Base-by-base conservation (phyloP, 257 asterid species). In the Nicotiana otophora region DNA sequence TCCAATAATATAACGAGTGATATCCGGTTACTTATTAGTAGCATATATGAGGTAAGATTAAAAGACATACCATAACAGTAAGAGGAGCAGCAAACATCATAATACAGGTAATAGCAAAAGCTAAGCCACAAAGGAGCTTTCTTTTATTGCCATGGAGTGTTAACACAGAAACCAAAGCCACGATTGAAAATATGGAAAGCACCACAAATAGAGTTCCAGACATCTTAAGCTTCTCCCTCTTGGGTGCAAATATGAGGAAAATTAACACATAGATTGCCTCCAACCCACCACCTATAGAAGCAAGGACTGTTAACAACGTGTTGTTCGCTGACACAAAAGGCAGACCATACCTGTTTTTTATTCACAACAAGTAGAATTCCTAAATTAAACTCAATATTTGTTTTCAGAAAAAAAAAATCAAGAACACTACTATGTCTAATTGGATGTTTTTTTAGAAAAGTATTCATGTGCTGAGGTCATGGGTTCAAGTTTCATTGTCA, bases 11-110 rank as follows among this genome's bases (percentile, higher is more conserved):
- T 23, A 23, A 23, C 26, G 26, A 23, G 26, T 23, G 26, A 23
- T 23, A 23, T 23, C 26, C 26, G 26, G 26, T 23, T 23, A 23
- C 26, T 23, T 23, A 23, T 23, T 23, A 23, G 26, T 23, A 23
- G 26, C 1, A 23, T 31, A 31, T 31, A 31, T 31, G 33, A 31
- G 0, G 39, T 36, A 48, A 80, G 5, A 26, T 36, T 19, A 12
- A 28, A 10, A 60, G 67, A 65, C 89, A 82, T 87, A 95, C 98
- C 93, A 93, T 91, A 67, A 91, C 74, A 0, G 98, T 89, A 1
- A 95, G 69, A 31, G 99, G 99, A 5, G 99, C 90, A 53, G 91
- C 99, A 82, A 93, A 95, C 98, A 95, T 95, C 0, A 91, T 63
- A 77, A 91, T 90, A 75, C 95, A 92, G 89, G 92, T 92, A 3